Conservation (phyloP, 129 eudicot species). For the Chrysanthemum lavandulifolium region DNA sequence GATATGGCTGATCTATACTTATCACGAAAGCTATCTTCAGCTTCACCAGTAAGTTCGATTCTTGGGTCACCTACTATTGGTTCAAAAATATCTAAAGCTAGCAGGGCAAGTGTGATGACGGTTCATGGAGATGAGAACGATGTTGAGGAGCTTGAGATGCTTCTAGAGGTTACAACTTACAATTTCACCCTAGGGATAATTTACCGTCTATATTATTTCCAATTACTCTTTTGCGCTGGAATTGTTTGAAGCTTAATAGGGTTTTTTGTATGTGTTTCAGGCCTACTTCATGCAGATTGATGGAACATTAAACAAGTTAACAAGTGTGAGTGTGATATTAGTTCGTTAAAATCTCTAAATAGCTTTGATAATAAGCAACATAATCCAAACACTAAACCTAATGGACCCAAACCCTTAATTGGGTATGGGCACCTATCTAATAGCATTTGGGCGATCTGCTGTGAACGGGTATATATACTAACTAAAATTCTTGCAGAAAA, state of each 20-base stretch:
- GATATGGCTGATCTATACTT: constrained; percentile 93
- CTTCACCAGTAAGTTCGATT: constrained; percentile 76
- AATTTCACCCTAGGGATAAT: neutral
- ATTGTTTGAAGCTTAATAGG: neutral
- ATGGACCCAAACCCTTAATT: too few relatives aligned
- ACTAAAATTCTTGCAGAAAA: too few relatives aligned
- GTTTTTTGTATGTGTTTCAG: constrained; percentile 39
- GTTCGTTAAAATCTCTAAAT: neutral
- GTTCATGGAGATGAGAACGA: constrained; percentile 81
- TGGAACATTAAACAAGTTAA: constrained; percentile 73
- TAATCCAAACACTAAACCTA: too few relatives aligned
- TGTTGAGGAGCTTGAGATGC: constrained; percentile 92
- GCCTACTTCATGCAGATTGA: constrained; percentile 96
- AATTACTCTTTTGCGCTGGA: neutral
- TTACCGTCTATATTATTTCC: neutral
- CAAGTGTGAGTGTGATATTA: constrained; percentile 34
- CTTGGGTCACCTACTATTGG: constrained; percentile 71
- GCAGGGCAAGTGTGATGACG: constrained; percentile 78
- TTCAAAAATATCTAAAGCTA: constrained; percentile 77
- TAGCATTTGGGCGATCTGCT: too few relatives aligned
- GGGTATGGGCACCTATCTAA: too few relatives aligned
- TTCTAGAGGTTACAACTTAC: constrained; percentile 58
- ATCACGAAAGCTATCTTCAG: constrained; percentile 65
- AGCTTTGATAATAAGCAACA: too few relatives aligned
- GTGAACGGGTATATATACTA: too few relatives aligned